Evolutionary conservation across 192 early-diverging fungal species (phyloP).

Genomic region (Gonapodya prolifera): DNA sequence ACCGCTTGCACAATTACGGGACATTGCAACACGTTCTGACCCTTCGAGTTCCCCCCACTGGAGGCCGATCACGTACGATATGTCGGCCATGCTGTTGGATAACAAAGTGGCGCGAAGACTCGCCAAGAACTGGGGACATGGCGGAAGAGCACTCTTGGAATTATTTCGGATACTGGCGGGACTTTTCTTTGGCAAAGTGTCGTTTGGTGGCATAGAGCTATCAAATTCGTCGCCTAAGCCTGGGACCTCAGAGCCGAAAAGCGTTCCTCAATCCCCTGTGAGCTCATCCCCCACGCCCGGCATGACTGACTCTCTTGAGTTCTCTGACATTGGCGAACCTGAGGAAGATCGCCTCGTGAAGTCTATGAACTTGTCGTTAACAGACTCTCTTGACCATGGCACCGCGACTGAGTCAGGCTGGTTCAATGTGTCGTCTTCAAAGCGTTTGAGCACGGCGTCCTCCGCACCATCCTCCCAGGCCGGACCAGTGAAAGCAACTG

Average conservation of each 20-base stretch:
- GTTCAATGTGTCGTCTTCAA: not conserved
- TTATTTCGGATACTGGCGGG: not conserved
- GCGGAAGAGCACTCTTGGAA: not conserved
- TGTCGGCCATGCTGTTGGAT: not conserved
- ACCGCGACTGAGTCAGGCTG: not conserved
- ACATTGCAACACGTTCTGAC: not conserved
- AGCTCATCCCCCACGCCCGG: not conserved
- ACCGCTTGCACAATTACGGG: not conserved
- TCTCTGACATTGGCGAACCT: not conserved
- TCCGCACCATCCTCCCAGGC: not conserved
- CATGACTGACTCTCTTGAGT: not conserved
- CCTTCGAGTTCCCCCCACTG: not conserved
- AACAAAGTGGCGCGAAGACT: not conserved
- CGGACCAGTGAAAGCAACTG: not conserved
- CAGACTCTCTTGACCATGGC: not conserved
- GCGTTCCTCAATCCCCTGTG: too few relatives aligned
- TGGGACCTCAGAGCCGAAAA: too few relatives aligned
- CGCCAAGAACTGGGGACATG: not conserved
- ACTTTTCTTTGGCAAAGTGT: not conserved
- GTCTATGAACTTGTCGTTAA: not conserved
- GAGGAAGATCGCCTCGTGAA: not conserved
- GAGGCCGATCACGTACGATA: not conserved
- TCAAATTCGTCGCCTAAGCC: too few relatives aligned
- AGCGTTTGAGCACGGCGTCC: not conserved
- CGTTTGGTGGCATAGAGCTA: not conserved